Conservation (phyloP, 202 grass and related monocot genomes). For the Schoenoplectus triqueter region DNA sequence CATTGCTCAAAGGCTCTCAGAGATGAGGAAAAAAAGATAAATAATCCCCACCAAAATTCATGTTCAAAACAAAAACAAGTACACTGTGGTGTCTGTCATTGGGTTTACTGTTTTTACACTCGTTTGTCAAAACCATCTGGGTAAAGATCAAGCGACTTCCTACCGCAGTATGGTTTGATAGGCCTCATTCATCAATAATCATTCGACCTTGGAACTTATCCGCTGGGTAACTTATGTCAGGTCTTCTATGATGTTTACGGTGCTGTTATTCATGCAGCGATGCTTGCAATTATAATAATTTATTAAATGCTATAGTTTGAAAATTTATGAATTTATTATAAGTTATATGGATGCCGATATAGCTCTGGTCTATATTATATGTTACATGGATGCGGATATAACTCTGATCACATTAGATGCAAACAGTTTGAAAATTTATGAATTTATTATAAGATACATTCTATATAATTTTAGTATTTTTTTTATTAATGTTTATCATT, state of each 20-base stretch:
- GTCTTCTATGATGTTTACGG: neutral
- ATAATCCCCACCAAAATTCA: neutral
- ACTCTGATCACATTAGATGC: too few species aligned
- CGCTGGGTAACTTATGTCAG: neutral
- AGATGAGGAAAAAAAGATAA: neutral
- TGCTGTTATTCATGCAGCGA: too few species aligned
- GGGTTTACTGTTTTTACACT: neutral
- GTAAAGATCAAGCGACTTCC: neutral
- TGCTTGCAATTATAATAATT: too few species aligned
- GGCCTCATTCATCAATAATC: neutral
- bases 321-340: too few species aligned
- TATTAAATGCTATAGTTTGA: too few species aligned
- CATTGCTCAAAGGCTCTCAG: neutral
- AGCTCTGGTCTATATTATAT: too few species aligned
- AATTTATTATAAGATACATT: too few species aligned
- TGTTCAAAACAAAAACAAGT: neutral
- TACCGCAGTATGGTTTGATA: neutral
- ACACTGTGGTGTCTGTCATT: neutral
- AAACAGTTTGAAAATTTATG: too few species aligned
- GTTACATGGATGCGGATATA: too few species aligned
- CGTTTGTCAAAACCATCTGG: neutral
- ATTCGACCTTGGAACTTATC: slow-evolving; percentile 7
- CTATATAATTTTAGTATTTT: too few species aligned
- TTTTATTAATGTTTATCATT: too few species aligned
- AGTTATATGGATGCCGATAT: too few species aligned